Evolutionary conservation across 73 alveolate species (phyloP).

Genomic region (Tetrahymena elliotti): DNA sequence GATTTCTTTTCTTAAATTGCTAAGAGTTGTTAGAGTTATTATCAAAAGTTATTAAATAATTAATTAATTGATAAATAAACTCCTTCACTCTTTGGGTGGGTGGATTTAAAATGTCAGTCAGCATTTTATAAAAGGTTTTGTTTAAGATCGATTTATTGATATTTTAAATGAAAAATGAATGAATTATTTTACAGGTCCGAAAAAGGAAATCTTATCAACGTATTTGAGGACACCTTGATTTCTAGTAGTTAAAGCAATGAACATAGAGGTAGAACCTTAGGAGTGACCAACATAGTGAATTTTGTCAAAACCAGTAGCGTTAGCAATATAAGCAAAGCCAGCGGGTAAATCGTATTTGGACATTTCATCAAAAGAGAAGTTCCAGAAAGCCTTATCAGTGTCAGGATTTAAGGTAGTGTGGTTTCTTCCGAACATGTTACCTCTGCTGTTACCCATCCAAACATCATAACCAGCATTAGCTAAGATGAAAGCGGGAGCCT

Average conservation of each 20-base stretch:
- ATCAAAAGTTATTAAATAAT: conserved; percentile 1
- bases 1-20: conserved; percentile 1
- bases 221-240: conserved; percentile 31
- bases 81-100: too few species aligned
- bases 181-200: conserved; percentile 59
- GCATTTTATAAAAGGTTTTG: too few species aligned
- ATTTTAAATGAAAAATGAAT: not conserved
- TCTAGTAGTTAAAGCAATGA: conserved; percentile 51
- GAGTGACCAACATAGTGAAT: conserved; percentile 92
- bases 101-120: too few species aligned
- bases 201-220: conserved; percentile 20
- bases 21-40: not conserved
- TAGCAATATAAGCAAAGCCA: conserved; percentile 57
- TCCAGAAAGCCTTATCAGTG: conserved; percentile 67
- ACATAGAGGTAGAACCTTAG: conserved; percentile 91
- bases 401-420: conserved; percentile 48
- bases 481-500: conserved; percentile 73
- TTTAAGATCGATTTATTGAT: too few species aligned
- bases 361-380: conserved; percentile 83
- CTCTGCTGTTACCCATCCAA: conserved; percentile 89
- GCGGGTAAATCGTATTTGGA: conserved; percentile 88
- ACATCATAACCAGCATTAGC: conserved; percentile 83
- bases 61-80: too few species aligned
- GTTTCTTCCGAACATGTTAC: conserved; percentile 45
- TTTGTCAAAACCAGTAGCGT: conserved; percentile 53